Base-by-base conservation (phyloP, 345 rosid genomes). In the Pugionium dolabratum region DNA sequence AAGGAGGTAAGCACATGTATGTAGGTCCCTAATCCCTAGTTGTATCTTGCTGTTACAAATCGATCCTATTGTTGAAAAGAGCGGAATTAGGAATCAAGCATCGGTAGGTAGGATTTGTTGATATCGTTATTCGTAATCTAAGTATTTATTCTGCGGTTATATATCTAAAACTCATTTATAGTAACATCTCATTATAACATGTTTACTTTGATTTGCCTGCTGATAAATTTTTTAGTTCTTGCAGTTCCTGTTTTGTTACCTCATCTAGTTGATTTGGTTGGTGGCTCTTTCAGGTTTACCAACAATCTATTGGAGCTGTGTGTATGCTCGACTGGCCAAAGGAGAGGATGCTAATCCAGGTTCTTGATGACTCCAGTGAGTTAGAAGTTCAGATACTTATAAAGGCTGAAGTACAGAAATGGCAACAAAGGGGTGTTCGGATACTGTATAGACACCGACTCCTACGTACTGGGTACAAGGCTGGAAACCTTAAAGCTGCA, bases 401-500 rank as follows among this genome's bases (percentile, higher is more conserved):
- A 59, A 85, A 90, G 73, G 83, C 92, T 9, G 97, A 90, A 78
- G 95, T 90, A 32, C 90, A 81, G 73, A 90, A 87, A 74, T 90
- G 97, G 95, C 97, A 90, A 53, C 95, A 87, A 54, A 81, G 90
- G 73, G 97, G 95, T 68, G 83, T 87, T 18, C 82, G 66, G 46
- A 84, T 90, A 35, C 9, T 87, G 62, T 90, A 90, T 64, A 81
- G 97, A 40, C 97, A 90, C 56, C 95, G 97, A 48, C 95, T 90
- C 46, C 83, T 90, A 41, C 85, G 92, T 39, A 84, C 95, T 1
- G 97, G 97, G 55, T 90, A 85, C 76, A 90, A 90, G 79, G 97
- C 97, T 4, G 97, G 97, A 56, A 90, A 90, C 71, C 95, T 90
- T 62, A 90, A 87, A 73, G 88, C 97, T 79, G 97, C 97, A 57